Base-by-base conservation (phyloP, 1,284 basidiomycete species). In the Schizophyllum amplum region DNA sequence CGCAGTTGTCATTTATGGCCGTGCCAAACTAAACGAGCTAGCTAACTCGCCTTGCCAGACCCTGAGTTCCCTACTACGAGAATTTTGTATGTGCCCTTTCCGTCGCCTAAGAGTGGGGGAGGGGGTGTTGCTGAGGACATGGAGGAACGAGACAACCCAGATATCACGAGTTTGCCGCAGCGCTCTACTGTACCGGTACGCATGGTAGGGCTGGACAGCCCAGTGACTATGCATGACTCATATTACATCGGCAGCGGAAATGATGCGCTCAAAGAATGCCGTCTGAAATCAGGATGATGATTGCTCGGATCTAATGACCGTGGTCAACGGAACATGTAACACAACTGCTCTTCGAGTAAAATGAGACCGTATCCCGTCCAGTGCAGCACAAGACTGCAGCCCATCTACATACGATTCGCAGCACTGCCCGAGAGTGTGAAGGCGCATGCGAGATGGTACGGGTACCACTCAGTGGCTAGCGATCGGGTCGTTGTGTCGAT, bases 1-100 rank as follows among this genome's bases (percentile, higher is more conserved):
- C 23, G 46, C 56, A 25, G 51, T 54, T 55, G 50, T 51, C 23
- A 47, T 51, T 24, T 48, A 33, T 33, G 5, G 51, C 62, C 62
- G 54, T 60, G 61, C n/a, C 59, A 61, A 5, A 25, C 5, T 26
- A 54, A 33, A 25, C 23, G 15, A 48, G 55, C 56, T 23, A 60
- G 51, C n/a, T 15, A 15, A 57, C 59, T 54, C 57, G n/a, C 60
- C 60, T 61, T 61, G 60, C 60, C 60, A 11, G 15, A 53, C 22
- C 81, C 81, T 65, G 77, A 78, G 62, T 84, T 84, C 47, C 82
- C 82, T 13, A 79, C 66, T 11, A 84, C 61, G 47, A 75, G 71
- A 48, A 85, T 68, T 55, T 72, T 75, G 62, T 77, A 84, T 4
- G 62, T 67, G 0, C 81, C 80, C 4, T 72, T 56, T 13, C 64